phyloP scores from a whole-genome alignment of 495 filamentous ascomycete genomes.

The Aspergillus leporis region DNA sequence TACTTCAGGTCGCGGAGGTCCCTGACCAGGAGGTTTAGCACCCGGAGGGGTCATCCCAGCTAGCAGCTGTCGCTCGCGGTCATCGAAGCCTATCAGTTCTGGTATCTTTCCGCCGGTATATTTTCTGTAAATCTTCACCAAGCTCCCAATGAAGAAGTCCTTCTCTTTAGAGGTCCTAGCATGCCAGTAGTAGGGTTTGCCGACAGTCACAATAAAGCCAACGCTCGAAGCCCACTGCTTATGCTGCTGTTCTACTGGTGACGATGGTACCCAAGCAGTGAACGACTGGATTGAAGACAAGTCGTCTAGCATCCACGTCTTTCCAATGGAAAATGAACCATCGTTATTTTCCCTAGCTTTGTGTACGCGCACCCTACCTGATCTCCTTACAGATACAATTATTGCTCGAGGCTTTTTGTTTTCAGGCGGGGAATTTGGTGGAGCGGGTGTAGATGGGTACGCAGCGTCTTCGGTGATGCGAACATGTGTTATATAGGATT shows the following conservation, averaged over 20 bases:
- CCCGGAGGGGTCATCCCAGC: slow-evolving; percentile 45
- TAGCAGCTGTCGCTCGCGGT: slow-evolving; percentile 72
- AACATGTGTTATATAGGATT: slow-evolving; percentile 98
- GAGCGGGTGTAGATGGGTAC: slow-evolving; percentile 83
- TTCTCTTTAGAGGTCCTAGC: slow-evolving; percentile 90
- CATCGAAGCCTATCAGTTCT: slow-evolving; percentile 76
- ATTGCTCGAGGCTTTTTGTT: slow-evolving; percentile 89
- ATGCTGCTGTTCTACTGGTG: slow-evolving; percentile 60
- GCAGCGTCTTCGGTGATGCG: slow-evolving; percentile 80
- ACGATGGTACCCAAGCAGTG: slow-evolving; percentile 50
- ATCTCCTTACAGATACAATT: slow-evolving; percentile 87
- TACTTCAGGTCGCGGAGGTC: slow-evolving; percentile 37
- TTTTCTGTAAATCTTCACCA: slow-evolving; percentile 93
- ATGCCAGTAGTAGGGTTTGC: slow-evolving; percentile 97
- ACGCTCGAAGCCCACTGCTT: slow-evolving; percentile 75
- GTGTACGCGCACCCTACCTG: slow-evolving; percentile 90
- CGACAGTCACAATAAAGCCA: slow-evolving; percentile 86
- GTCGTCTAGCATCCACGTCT: slow-evolving; percentile 95
- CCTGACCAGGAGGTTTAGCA: slow-evolving; percentile 33
- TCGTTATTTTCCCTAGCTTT: slow-evolving; percentile 95
- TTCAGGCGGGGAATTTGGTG: slow-evolving; percentile 64
- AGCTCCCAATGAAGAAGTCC: slow-evolving; percentile 93
- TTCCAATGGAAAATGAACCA: slow-evolving; percentile 93
- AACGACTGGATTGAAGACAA: slow-evolving; percentile 78
- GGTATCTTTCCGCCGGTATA: slow-evolving; percentile 89